These are phyloP conservation scores for Penicillium cataractarum DNA, from an alignment of 495 filamentous ascomycete genomes.

Conservation along the genomic window DNA sequence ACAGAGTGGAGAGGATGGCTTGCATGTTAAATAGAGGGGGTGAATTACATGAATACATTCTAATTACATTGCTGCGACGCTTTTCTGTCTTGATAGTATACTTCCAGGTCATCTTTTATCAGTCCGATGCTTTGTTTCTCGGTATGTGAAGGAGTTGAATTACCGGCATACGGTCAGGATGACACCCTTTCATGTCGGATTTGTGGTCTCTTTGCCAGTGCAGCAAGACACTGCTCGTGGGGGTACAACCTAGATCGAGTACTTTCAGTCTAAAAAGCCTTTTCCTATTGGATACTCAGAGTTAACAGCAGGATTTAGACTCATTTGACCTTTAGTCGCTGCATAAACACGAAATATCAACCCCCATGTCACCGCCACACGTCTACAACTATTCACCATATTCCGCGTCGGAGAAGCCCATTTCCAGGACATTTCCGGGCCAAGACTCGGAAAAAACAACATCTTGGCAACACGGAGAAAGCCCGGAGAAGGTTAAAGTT, in stretches of 20 bases:
- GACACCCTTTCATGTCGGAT: too few species aligned
- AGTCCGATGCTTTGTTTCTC: background rate
- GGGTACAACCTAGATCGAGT: too few species aligned
- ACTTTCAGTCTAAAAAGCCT: background rate
- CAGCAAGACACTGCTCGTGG: too few species aligned
- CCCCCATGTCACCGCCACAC: background rate
- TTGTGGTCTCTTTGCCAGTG: too few species aligned
- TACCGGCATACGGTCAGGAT: too few species aligned
- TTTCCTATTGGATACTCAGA: background rate
- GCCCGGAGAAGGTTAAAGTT: background rate
- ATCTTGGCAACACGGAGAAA: conserved; percentile 1
- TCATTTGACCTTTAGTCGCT: background rate
- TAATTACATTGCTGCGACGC: background rate
- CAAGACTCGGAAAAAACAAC: background rate
- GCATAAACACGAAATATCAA: background rate
- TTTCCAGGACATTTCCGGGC: background rate
- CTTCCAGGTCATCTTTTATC: background rate
- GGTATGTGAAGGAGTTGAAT: too few species aligned
- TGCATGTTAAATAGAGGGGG: background rate
- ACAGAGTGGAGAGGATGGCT: background rate
- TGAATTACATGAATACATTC: background rate
- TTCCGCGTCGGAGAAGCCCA: background rate
- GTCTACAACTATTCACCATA: background rate
- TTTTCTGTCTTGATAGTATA: background rate
- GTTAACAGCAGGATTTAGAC: background rate